A percentile compares a stretch with the other conserved stretches of the same genome.
phyloP scores from a whole-genome alignment of 1,284 basidiomycete genomes.

The Irpex lacteus region DNA sequence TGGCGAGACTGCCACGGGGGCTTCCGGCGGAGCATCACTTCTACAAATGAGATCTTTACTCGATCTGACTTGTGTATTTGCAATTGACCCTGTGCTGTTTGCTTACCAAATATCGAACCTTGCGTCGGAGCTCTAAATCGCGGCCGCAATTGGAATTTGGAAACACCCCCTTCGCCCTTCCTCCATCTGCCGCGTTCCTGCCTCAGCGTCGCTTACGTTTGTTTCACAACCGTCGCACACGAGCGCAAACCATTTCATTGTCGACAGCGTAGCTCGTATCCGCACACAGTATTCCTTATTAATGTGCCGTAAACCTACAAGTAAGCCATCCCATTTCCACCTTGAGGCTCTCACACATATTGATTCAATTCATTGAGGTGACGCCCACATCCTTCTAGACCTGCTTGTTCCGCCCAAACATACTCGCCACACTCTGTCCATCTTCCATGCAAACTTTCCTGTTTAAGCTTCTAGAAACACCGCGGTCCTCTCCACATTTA shows the following conservation, averaged over 20 bases:
- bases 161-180: neutral
- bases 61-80: constrained; percentile 5
- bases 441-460: neutral
- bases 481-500: neutral
- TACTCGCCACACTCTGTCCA: neutral
- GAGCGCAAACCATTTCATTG: neutral
- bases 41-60: neutral
- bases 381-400: neutral
- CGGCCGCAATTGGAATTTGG: neutral
- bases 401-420: constrained; percentile 3
- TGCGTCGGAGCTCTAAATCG: neutral
- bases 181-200: neutral
- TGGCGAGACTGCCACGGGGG: neutral
- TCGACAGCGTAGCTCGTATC: neutral
- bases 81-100: neutral
- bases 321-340: neutral
- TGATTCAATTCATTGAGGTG: neutral
- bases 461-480: neutral
- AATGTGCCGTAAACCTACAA: neutral
- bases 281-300: neutral
- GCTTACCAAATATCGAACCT: neutral
- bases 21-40: neutral
- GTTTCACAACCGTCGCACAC: neutral
- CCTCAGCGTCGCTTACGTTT: neutral
- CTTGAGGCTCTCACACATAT: neutral